These are phyloP conservation scores for Pseudogymnoascus verrucosus DNA, from an alignment of 2,329 filamentous ascomycete genomes.

Conservation along the genomic window DNA sequence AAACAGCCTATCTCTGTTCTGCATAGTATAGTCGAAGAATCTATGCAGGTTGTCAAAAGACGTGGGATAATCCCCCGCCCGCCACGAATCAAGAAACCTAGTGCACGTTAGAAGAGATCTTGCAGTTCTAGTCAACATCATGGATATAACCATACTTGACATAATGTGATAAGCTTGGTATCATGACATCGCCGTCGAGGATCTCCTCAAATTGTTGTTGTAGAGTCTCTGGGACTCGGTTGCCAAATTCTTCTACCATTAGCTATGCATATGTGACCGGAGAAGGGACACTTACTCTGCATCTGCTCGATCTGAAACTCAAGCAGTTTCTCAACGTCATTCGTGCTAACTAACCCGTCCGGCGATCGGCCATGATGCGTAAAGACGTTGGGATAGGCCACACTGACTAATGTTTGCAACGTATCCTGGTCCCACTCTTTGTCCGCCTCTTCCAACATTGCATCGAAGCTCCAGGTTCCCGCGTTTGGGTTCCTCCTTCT, in stretches of 20 bases:
- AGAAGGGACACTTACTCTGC: constrained; percentile 52
- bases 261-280: not conserved
- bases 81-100: constrained; percentile 87
- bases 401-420: constrained; percentile 31
- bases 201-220: constrained; percentile 62
- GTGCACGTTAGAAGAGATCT: constrained; percentile 13
- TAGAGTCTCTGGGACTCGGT: constrained; percentile 67
- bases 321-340: constrained; percentile 72
- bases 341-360: constrained; percentile 52
- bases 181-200: constrained; percentile 56
- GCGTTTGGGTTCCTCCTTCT: constrained; percentile 41
- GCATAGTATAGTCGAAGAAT: constrained; percentile 96
- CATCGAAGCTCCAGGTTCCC: constrained; percentile 46
- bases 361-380: constrained; percentile 20
- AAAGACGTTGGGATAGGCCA: constrained; percentile 22
- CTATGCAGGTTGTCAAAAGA: constrained; percentile 87
- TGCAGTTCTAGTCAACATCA: constrained; percentile 13
- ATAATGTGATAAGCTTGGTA: constrained; percentile 69
- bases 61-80: constrained; percentile 79
- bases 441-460: constrained; percentile 43
- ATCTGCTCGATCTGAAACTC: constrained; percentile 85
- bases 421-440: constrained; percentile 42
- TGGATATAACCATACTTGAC: constrained; percentile 45
- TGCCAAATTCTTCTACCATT: constrained; percentile 55
- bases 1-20: constrained; percentile 70